Conservation (phyloP, 805 yeast genomes). For the Candida rishiriensis region DNA sequence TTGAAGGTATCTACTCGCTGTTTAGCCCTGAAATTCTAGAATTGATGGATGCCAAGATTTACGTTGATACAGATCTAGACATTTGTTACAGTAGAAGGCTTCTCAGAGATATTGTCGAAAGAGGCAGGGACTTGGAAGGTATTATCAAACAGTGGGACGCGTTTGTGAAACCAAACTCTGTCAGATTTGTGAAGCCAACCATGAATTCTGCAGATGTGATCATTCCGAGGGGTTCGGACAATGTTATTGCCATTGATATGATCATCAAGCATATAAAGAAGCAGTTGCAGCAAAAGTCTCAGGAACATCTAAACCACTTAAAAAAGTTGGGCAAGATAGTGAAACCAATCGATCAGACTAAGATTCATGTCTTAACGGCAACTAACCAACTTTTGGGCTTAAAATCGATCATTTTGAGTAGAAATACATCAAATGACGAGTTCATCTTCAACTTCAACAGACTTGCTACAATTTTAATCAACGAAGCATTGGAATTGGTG, state of each 20-base stretch:
- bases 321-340: slow-evolving; percentile 47
- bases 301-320: slow-evolving; percentile 61
- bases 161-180: slow-evolving; percentile 91
- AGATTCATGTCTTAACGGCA: slow-evolving; percentile 36
- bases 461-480: slow-evolving; percentile 66
- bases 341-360: slow-evolving; percentile 27
- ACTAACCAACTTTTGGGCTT: slow-evolving; percentile 71
- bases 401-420: slow-evolving; percentile 62
- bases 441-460: slow-evolving; percentile 86
- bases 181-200: slow-evolving; percentile 67
- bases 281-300: slow-evolving; percentile 62
- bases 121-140: slow-evolving; percentile 83
- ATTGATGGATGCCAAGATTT: slow-evolving; percentile 80
- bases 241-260: slow-evolving; percentile 71
- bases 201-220: slow-evolving; percentile 78
- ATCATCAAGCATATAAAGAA: slow-evolving; percentile 74
- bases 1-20: slow-evolving; percentile 88
- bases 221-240: slow-evolving; percentile 88
- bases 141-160: slow-evolving; percentile 85
- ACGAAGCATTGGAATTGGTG: slow-evolving; percentile 61
- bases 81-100: slow-evolving; percentile 86
- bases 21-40: slow-evolving; percentile 64
- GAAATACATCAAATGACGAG: slow-evolving; percentile 57
- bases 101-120: slow-evolving; percentile 75
- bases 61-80: slow-evolving; percentile 92